phyloP scores from a whole-genome alignment of 495 filamentous ascomycete species.

The Cryomyces minteri region DNA sequence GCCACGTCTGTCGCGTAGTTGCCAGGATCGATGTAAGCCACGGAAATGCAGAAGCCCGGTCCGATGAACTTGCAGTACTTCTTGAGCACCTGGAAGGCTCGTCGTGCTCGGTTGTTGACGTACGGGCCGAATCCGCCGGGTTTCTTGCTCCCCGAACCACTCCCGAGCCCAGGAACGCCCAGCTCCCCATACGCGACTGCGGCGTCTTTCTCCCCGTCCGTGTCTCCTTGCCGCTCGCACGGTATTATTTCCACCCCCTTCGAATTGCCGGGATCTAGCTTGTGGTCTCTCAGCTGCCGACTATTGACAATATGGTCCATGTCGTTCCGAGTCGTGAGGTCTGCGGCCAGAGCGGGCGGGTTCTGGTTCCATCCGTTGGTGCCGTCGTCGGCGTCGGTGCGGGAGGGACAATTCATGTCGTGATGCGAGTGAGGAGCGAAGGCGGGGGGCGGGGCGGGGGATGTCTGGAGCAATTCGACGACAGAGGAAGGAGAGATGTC shows the following conservation, averaged over 20 bases:
- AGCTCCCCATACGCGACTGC: too few species aligned
- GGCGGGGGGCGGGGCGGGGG: too few species aligned
- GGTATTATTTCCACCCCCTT: too few species aligned
- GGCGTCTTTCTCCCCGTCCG: not conserved
- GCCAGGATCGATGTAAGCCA: constrained; percentile 15
- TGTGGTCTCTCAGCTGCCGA: constrained; percentile 20
- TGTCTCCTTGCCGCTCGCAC: constrained; percentile 2
- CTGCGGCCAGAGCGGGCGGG: constrained; percentile 31
- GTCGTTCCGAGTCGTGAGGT: constrained; percentile 38
- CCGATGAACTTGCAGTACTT: constrained; percentile 58
- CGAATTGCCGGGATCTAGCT: constrained; percentile 1
- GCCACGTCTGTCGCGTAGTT: constrained; percentile 78
- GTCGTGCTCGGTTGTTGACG: too few species aligned
- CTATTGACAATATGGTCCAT: constrained; percentile 37
- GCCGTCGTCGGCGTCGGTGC: constrained; percentile 27
- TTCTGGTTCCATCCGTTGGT: constrained; percentile 38
- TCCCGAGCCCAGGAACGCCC: too few species aligned
- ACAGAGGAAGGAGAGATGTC: too few species aligned
- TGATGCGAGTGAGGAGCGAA: too few species aligned
- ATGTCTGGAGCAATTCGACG: too few species aligned
- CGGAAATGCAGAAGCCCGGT: constrained; percentile 20
- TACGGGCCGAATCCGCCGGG: too few species aligned
- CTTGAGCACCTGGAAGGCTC: not conserved
- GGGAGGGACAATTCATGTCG: constrained; percentile 35
- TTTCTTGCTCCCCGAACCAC: too few species aligned